Percentiles rank a stretch among this genome's conserved stretches.
phyloP scores from a whole-genome alignment of 192 early-diverging fungal species.

The Cetraspora pellucida region DNA sequence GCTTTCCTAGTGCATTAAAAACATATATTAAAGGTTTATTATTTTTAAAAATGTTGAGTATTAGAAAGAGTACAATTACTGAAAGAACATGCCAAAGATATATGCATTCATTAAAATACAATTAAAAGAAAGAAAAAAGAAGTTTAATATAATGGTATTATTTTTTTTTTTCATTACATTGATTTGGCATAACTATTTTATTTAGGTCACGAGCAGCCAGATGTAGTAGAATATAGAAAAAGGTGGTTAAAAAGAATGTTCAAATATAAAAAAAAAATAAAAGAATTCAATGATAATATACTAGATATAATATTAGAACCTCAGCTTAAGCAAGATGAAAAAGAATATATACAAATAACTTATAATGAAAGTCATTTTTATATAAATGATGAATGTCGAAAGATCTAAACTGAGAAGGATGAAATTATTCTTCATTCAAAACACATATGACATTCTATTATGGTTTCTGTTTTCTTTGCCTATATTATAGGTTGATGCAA shows the following conservation, averaged over 20 bases:
- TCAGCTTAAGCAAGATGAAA: background rate
- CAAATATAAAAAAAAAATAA: slow-evolving; percentile 17
- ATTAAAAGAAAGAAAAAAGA: background rate
- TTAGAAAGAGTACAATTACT: background rate
- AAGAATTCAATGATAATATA: slow-evolving; percentile 18
- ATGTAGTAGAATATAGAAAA: slow-evolving; percentile 25
- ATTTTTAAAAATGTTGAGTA: background rate
- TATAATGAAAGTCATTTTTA: too few relatives aligned
- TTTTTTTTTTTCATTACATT: too few relatives aligned
- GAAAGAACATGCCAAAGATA: slow-evolving; percentile 14
- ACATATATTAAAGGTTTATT: background rate
- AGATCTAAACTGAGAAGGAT: too few relatives aligned
- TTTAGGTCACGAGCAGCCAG: background rate
- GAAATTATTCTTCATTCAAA: background rate
- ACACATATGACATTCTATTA: slow-evolving; percentile 24
- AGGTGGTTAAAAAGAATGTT: slow-evolving; percentile 29
- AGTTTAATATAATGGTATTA: too few relatives aligned
- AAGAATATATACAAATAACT: too few relatives aligned
- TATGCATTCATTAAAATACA: background rate
- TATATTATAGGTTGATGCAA: slow-evolving; percentile 22
- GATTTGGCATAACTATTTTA: too few relatives aligned
- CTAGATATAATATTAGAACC: background rate
- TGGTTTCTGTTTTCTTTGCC: slow-evolving; percentile 35
- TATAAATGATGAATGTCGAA: too few relatives aligned
- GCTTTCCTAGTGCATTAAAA: background rate